Evolutionary conservation across 164 flowering plant genomes (phyloP).

Genomic region (Stephania cephalantha): DNA sequence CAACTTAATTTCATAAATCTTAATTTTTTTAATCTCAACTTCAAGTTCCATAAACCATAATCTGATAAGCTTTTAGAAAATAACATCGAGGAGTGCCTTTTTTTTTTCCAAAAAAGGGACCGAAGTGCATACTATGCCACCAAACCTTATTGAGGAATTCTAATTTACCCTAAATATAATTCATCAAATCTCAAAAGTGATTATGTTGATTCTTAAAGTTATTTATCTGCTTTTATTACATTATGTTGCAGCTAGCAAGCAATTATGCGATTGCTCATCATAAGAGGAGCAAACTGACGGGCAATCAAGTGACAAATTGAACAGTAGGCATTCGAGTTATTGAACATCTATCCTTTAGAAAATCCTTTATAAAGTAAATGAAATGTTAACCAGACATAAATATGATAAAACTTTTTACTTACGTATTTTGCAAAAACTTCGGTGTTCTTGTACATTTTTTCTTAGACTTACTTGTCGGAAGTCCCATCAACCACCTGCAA

Average conservation of each 20-base stretch:
- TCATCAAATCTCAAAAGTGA: no score
- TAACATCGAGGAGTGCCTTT: no score
- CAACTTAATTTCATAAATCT: no score
- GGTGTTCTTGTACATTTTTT: not conserved
- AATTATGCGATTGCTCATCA: not conserved
- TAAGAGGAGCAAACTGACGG: not conserved
- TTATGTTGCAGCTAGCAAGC: not conserved
- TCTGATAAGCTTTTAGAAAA: no score
- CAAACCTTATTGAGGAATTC: no score
- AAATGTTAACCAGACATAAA: not conserved
- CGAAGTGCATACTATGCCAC: no score
- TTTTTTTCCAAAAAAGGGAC: no score
- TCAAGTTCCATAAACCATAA: no score
- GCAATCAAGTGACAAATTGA: not conserved
- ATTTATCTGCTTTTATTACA: no score
- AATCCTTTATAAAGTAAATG: not conserved
- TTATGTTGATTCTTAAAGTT: no score
- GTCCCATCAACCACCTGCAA: slow-evolving; percentile 24
- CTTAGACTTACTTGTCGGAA: slow-evolving; percentile 6
- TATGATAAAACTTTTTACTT: slow-evolving; percentile 1
- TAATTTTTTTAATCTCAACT: no score
- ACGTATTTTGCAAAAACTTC: slow-evolving; percentile 9
- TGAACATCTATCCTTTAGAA: not conserved
- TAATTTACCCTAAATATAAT: no score
- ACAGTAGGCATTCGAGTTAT: not conserved